Evolutionary conservation across 768 basidiomycete species (phyloP), one percentile per base, ranked within the genome.

Genomic region (Leccinum fibrillosum): DNA sequence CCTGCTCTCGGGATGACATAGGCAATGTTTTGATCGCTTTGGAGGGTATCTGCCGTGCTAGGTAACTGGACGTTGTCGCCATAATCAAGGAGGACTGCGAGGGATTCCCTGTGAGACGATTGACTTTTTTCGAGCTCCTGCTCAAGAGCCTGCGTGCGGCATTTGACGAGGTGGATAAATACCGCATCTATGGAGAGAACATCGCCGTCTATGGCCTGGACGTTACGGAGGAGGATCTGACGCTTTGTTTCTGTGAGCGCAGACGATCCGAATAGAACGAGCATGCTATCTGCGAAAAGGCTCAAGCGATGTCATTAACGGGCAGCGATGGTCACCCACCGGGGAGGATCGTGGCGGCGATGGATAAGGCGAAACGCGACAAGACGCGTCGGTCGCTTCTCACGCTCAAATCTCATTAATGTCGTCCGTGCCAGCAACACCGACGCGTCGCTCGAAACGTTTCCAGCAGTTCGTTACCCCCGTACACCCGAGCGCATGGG

Each of bases 1-100:
- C 96, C 95, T 8, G 85, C 80, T 57, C 95, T 78, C 11, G 95
- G 95, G 6, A 90, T 76, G 42, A 97, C 85, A 69, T 85, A 96
- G 44, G 86, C 74, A 11, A 86, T 75, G 51, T 83, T 82, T 26
- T 64, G 57, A 45, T 61, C 62, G 10, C 69, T 68, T 17, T 68
- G 66, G 52, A 77, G 65, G 26, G 72, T 67, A 21, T 69, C 61
- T 11, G 69, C 61, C 0, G 86, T 86, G 7, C 65, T 72, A 3
- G 77, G 69, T 4, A 86, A 72, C 4, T 80, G 76, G 60, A 83
- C 74, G 70, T 90, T 79, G 69, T 95, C 91, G 6, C 97, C 97
- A 63, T 99, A 98, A 12, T 82, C 77, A 57, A 99, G 75, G 8
- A 99, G 82, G 21, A 81, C 80, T 62, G 86, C 79, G 23, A 98